Evolutionary conservation across 306 rosid species (phyloP), one percentile per base, ranked within the genome.

Genomic region (Cucurbita argyrosperma): DNA sequence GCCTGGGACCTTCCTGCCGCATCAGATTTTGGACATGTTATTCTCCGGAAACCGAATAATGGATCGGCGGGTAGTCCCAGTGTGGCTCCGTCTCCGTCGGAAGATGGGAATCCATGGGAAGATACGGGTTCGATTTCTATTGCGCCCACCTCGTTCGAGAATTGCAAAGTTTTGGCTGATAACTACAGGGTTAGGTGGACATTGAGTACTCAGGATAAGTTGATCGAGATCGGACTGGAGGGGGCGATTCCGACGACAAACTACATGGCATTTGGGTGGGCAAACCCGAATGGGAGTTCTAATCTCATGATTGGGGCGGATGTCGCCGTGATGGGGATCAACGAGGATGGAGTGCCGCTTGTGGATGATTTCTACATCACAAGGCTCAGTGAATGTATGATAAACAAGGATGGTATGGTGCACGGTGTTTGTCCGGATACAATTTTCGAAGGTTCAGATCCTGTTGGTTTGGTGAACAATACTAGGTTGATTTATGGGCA

Each of bases 201-300:
- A 14, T 74, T 92, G 89, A 76, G 82, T 23, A 35, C 76, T 37
- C 78, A 79, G 35, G 83, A 81, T 76, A 87, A 84, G 80, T 65
- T 67, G 9, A 80, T 92, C 43, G 96, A 88, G 57, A 75, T 92
- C 52, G 96, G 93, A 12, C 84, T 92, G 65, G 98, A 92, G 80
- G 96, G 88, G 23, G 89, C 91, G 10, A 90, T 85, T 14, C 96
- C 82, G 46, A 77, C 83, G 4, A 81, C 77, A 81, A 80, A 88
- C 72, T 92, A 90, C 84, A 85, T 92, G 96, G 96, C 96, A 6
- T 90, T 92, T 78, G 96, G 98, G 35, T 92, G 96, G 98, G 91
- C 96, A 37, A 78, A 71, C 69, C 86, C 90, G 40, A 82, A 69
- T 4, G 71, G 85, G 10, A 70, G 77, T n/a, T 80, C 92, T 0